Evolutionary conservation across 495 filamentous ascomycete species (phyloP).

Genomic region (Annulohypoxylon moriforme): DNA sequence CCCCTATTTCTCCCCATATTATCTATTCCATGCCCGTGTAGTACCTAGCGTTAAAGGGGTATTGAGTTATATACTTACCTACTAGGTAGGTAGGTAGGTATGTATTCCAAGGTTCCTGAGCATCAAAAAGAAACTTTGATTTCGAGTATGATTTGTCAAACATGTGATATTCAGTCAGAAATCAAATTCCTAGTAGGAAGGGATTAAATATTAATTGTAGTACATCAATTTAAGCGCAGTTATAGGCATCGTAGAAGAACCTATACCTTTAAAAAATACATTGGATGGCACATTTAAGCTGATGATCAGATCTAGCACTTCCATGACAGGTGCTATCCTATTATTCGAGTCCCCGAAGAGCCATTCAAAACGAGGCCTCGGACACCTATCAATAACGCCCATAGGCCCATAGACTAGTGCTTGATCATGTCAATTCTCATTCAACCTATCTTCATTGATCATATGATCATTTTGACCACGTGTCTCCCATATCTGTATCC

Average conservation of each 20-base stretch:
- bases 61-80: no score
- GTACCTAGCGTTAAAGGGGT: no score
- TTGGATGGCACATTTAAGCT: background rate
- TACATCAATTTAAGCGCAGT: background rate
- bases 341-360: background rate
- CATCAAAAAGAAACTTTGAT: no score
- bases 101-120: no score
- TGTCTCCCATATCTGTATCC: constrained; percentile 14
- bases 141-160: background rate
- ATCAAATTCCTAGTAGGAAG: background rate
- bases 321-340: background rate
- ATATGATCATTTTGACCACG: constrained; percentile 34
- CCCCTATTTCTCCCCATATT: background rate
- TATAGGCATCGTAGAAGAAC: background rate
- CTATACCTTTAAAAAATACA: background rate
- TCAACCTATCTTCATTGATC: constrained; percentile 34
- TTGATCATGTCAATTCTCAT: constrained; percentile 34
- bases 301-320: background rate
- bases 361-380: background rate
- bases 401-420: background rate
- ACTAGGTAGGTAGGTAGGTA: no score
- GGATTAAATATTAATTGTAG: background rate
- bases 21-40: no score
- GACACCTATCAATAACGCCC: background rate
- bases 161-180: background rate